A percentile compares a stretch with the other conserved stretches of the same genome.
Evolutionary conservation across 192 early-diverging fungal species (phyloP).

Genomic region (Coemansia sp.): DNA sequence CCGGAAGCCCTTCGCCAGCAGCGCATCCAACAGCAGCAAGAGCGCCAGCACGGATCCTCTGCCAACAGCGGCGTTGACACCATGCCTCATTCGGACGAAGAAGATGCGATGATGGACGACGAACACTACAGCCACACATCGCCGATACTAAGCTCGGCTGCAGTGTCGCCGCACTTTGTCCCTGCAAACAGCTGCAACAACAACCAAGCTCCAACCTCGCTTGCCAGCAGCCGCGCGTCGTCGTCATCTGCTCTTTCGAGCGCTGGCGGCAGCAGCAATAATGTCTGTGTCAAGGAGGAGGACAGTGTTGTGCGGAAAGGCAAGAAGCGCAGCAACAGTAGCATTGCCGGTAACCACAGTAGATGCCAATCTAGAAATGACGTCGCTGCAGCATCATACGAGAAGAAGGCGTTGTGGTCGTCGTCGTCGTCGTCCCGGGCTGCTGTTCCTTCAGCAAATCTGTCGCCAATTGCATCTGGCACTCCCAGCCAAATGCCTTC

Average conservation of each 20-base stretch:
- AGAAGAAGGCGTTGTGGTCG: conserved; percentile 7
- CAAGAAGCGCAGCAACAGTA: conserved; percentile 15
- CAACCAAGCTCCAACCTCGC: neutral
- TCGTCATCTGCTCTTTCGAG: conserved; percentile 8
- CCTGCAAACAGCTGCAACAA: neutral
- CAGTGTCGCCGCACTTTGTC: conserved; percentile 26
- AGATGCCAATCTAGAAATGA: neutral
- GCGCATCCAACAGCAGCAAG: conserved; percentile 14
- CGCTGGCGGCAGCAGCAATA: neutral
- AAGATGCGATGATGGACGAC: conserved; percentile 24
- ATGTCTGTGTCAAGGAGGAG: neutral
- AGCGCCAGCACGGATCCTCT: conserved; percentile 10
- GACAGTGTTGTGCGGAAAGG: neutral
- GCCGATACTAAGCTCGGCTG: conserved; percentile 31
- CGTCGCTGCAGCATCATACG: neutral
- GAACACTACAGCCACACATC: conserved; percentile 5
- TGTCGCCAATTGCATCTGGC: conserved; percentile 27
- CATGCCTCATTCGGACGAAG: conserved; percentile 39
- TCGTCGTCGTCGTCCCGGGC: conserved; percentile 9
- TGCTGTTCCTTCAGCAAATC: conserved; percentile 15
- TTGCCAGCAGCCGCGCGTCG: conserved; percentile 9
- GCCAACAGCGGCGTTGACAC: conserved; percentile 34
- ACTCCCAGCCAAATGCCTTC: conserved; percentile 1
- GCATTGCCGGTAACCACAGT: neutral
- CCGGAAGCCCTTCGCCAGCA: conserved; percentile 13